phyloP scores from a whole-genome alignment of 177 flowering plant species.

The Vitis hybrid region DNA sequence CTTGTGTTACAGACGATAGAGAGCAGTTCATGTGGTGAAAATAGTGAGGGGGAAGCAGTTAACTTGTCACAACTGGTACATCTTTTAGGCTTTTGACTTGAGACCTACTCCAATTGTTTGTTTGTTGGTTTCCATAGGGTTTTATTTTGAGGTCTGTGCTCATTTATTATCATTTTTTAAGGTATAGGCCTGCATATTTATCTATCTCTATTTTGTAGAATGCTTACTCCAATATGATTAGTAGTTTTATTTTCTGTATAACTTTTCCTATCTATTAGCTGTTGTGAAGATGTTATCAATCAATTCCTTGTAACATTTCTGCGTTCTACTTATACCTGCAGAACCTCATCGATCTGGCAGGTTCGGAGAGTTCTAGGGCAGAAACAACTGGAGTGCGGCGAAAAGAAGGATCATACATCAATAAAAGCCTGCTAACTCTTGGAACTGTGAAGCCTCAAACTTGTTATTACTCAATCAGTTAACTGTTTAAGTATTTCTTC shows the following conservation, averaged over 20 bases:
- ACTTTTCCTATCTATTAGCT: constrained; percentile 4
- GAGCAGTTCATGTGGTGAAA: constrained; percentile 90
- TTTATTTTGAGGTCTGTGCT: background rate
- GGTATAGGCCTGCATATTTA: background rate
- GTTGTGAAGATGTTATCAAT: background rate
- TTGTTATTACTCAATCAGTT: constrained; percentile 1
- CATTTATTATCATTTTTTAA: background rate
- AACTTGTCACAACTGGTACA: constrained; percentile 88
- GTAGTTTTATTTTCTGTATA: background rate
- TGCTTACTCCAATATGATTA: background rate
- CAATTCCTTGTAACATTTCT: background rate
- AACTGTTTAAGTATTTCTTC: background rate
- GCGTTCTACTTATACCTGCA: constrained; percentile 56
- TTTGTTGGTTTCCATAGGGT: background rate
- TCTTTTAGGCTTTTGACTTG: constrained; percentile 5
- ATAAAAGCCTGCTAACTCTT: constrained; percentile 91
- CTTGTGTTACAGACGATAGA: constrained; percentile 74
- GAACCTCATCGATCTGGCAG: constrained; percentile 99
- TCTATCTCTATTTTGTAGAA: background rate
- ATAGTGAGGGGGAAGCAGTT: constrained; percentile 81
- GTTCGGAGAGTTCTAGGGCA: constrained; percentile 97
- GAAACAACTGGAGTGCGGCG: constrained; percentile 93
- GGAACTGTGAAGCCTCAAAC: constrained; percentile 78
- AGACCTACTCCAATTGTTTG: background rate
- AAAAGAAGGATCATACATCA: constrained; percentile 96